A percentile compares a stretch with the other conserved stretches of the same genome.
These are phyloP conservation scores for Citrus inodora DNA, from an alignment of 345 rosid genomes.

Conservation along the genomic window DNA sequence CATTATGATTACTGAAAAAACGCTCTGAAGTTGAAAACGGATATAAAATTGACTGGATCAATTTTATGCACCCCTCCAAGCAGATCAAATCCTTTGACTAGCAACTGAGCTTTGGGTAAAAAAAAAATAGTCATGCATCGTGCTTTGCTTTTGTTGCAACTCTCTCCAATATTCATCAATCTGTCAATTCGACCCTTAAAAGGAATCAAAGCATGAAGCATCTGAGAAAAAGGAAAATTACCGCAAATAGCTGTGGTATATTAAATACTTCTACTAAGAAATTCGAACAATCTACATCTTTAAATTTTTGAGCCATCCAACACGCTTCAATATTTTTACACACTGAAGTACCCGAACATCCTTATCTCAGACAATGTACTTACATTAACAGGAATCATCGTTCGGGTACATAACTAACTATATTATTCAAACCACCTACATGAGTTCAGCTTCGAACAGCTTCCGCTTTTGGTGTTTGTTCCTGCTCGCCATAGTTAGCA, in stretches of 20 bases:
- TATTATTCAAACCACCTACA: not conserved
- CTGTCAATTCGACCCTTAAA: not conserved
- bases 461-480: constrained; percentile 44
- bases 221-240: not conserved
- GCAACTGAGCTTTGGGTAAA: not conserved
- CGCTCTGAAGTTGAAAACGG: not conserved
- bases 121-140: too few species aligned
- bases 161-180: too few species aligned
- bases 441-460: constrained; percentile 52
- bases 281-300: constrained; percentile 13
- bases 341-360: constrained; percentile 1
- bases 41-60: not conserved
- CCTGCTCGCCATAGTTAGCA: constrained; percentile 25
- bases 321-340: constrained; percentile 26
- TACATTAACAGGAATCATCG: constrained; percentile 28
- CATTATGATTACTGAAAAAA: not conserved
- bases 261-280: not conserved
- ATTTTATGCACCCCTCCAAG: not conserved
- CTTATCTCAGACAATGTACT: constrained; percentile 10
- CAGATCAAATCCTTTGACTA: not conserved
- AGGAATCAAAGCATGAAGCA: not conserved
- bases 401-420: constrained; percentile 11
- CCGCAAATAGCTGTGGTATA: not conserved
- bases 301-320: constrained; percentile 7
- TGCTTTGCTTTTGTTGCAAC: not conserved